Evolutionary conservation across 2,329 filamentous ascomycete genomes (phyloP).

Genomic region (Scedosporium apiospermum): DNA sequence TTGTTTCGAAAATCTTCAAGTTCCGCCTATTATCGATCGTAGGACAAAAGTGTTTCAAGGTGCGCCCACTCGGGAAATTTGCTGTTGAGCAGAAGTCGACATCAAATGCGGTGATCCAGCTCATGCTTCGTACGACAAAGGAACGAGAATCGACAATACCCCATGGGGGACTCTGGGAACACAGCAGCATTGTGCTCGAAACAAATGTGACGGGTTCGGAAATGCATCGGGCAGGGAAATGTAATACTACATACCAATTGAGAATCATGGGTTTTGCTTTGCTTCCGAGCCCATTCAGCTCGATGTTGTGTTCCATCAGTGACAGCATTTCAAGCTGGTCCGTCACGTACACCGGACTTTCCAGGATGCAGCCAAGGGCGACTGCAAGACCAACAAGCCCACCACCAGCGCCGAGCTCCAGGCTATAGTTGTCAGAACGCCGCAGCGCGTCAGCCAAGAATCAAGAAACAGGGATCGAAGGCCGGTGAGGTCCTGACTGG

Average conservation of each 20-base stretch:
- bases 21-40: not conserved
- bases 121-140: not conserved
- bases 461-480: constrained; percentile 4
- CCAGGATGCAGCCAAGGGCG: constrained; percentile 37
- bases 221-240: no score
- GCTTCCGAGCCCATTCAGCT: constrained; percentile 61
- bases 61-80: not conserved
- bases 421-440: constrained; percentile 35
- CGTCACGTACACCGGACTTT: constrained; percentile 60
- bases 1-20: not conserved
- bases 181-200: not conserved
- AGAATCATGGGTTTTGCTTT: constrained; percentile 60
- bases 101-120: not conserved
- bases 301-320: constrained; percentile 80
- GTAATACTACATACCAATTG: constrained; percentile 57
- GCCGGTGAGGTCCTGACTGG: no score
- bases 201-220: not conserved
- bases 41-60: no score
- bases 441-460: constrained; percentile 1
- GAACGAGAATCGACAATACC: not conserved
- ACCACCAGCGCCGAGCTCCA: constrained; percentile 87
- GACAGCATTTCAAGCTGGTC: constrained; percentile 80
- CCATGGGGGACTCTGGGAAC: not conserved
- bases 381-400: constrained; percentile 69
- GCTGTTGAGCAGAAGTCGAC: not conserved